Base-by-base conservation (phyloP, 108 stramenopile species). In the Cyclotella atomus region DNA sequence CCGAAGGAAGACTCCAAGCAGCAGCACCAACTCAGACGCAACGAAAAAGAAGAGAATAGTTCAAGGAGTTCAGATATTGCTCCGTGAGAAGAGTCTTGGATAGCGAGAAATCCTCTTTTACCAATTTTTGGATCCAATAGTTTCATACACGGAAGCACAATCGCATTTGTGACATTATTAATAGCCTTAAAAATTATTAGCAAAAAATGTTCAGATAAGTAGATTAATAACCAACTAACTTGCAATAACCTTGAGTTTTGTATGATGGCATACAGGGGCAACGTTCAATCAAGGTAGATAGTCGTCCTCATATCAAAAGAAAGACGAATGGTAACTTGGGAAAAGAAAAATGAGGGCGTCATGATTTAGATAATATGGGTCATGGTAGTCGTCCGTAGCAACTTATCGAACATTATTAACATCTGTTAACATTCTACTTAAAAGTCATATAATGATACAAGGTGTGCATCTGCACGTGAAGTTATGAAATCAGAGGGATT, bases 51-150 rank as follows among this genome's bases (percentile, higher is more conserved):
- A 23, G 0, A 50, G 35, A 15, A 60, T 79, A 30, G 71, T 79
- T 2, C 59, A 33, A 28, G 78, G 78, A 21, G 78, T 79, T 55
- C 78, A 73, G 23, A 79, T 79, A 62, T 25, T 79, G 61, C 67
- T 79, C 29, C 59, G 71, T 12, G 78, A 79, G 66, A 79, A 79
- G 41, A 65, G 63, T 25, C 46, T 65, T 17, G 56, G 27, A 32
- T 32, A 28, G 38, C n/a, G 38, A 9, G 38, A 41, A 41, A 7
- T 41, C 12, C 38, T 9, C 7, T 41, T 12, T 41, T 41, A 9
- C 38, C 12, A 9, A 41, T 9, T 41, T 41, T 41, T 41, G 12
- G 38, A 41, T n/a, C n/a, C n/a, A n/a, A n/a, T n/a, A n/a, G n/a
- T n/a, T n/a, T n/a, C n/a, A n/a, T n/a, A n/a, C n/a, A n/a, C n/a